Evolutionary conservation across 768 basidiomycete species (phyloP).

Genomic region (Mycena belliarum): DNA sequence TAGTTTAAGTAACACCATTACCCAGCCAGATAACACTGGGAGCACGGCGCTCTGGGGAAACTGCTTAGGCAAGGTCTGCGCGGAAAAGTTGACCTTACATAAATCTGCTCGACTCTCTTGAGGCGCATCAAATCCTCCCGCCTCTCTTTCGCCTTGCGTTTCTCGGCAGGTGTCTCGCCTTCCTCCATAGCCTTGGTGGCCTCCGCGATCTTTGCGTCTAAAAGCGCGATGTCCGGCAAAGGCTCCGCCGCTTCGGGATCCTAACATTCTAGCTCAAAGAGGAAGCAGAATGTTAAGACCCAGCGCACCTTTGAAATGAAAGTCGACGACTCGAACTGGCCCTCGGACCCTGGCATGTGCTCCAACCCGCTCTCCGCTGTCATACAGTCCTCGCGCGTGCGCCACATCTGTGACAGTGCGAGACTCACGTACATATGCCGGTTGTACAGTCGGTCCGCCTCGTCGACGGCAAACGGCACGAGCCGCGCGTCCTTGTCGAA

Average conservation of each 20-base stretch:
- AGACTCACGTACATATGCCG: constrained; percentile 90
- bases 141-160: constrained; percentile 63
- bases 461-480: constrained; percentile 95
- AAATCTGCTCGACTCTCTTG: constrained; percentile 89
- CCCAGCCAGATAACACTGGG: constrained; percentile 85
- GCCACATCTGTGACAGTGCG: constrained; percentile 92
- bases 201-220: constrained; percentile 77
- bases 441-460: constrained; percentile 89
- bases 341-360: constrained; percentile 69
- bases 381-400: constrained; percentile 93
- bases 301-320: constrained; percentile 39
- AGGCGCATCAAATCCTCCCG: constrained; percentile 84
- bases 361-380: constrained; percentile 90
- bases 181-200: constrained; percentile 51
- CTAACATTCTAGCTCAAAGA: constrained; percentile 28
- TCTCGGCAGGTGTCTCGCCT: constrained; percentile 53
- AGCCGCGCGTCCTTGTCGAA: constrained; percentile 59
- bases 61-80: background rate
- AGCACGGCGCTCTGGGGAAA: constrained; percentile 71
- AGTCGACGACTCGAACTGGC: constrained; percentile 53
- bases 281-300: constrained; percentile 1
- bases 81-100: constrained; percentile 55
- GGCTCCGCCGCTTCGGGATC: constrained; percentile 63
- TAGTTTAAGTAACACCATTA: constrained; percentile 89
- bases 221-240: constrained; percentile 69